These are phyloP conservation scores for Melocanna baccifera DNA, from an alignment of 176 grass and related monocot genomes.

Conservation along the genomic window DNA sequence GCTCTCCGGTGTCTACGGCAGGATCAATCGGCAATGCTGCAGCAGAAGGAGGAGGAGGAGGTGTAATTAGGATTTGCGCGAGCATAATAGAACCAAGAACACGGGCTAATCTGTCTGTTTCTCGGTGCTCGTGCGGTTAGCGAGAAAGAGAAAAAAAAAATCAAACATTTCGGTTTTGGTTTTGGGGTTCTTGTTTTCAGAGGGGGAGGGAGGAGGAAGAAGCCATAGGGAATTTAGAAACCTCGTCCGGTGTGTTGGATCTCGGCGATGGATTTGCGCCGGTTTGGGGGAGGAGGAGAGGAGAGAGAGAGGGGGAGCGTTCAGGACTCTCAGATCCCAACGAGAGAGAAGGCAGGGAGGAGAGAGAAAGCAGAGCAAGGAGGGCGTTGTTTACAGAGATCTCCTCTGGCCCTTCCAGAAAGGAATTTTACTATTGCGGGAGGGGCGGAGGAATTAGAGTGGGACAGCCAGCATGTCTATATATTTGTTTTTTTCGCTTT, in stretches of 20 bases:
- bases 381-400: neutral
- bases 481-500: no score
- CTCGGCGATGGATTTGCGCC: conserved; percentile 59
- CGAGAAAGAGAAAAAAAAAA: neutral
- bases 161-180: neutral
- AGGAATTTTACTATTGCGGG: conserved; percentile 19
- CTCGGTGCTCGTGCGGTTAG: neutral
- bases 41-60: neutral
- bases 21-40: conserved; percentile 21
- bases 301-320: neutral
- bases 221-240: conserved; percentile 10
- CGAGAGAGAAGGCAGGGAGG: conserved; percentile 19
- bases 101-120: no score
- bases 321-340: conserved; percentile 41
- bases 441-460: neutral
- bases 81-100: conserved; percentile 2
- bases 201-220: neutral
- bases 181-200: neutral
- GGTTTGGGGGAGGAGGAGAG: conserved; percentile 35
- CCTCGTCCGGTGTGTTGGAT: conserved; percentile 47
- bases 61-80: neutral
- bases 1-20: neutral
- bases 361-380: neutral
- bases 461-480: no score
- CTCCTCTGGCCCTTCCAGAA: conserved; percentile 4